phyloP scores from a whole-genome alignment of 805 yeast genomes.

The Kodamaea kaohsiungensis region DNA sequence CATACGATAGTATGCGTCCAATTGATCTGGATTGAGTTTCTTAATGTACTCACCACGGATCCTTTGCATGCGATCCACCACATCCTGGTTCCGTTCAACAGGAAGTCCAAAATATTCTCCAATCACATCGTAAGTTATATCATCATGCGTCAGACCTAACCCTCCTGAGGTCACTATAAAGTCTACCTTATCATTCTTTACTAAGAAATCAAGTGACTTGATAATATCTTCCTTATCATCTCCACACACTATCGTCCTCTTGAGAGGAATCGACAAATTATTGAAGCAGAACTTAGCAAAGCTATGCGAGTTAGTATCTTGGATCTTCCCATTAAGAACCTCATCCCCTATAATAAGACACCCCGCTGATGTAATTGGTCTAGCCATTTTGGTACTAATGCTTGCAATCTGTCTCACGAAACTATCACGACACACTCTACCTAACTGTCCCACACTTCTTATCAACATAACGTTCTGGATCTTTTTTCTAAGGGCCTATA shows the following conservation, averaged over 20 bases:
- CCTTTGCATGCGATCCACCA: slow-evolving; percentile 59
- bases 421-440: neutral
- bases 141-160: slow-evolving; percentile 91
- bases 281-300: slow-evolving; percentile 72
- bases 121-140: slow-evolving; percentile 77
- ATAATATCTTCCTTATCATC: slow-evolving; percentile 71
- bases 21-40: slow-evolving; percentile 42
- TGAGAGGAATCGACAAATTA: slow-evolving; percentile 61
- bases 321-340: slow-evolving; percentile 80
- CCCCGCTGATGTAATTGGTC: slow-evolving; percentile 41
- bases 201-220: slow-evolving; percentile 49
- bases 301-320: slow-evolving; percentile 72
- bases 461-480: neutral
- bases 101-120: slow-evolving; percentile 62
- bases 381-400: slow-evolving; percentile 1
- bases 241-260: slow-evolving; percentile 70
- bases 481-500: neutral
- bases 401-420: neutral
- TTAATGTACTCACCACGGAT: slow-evolving; percentile 41
- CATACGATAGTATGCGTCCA: slow-evolving; percentile 71
- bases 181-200: slow-evolving; percentile 50
- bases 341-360: slow-evolving; percentile 82
- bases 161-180: slow-evolving; percentile 71
- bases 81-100: slow-evolving; percentile 52
- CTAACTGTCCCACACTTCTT: neutral